Evolutionary conservation across 768 basidiomycete genomes (phyloP), one percentile per base, ranked within the genome.

Genomic region (Tulasnella sp.): DNA sequence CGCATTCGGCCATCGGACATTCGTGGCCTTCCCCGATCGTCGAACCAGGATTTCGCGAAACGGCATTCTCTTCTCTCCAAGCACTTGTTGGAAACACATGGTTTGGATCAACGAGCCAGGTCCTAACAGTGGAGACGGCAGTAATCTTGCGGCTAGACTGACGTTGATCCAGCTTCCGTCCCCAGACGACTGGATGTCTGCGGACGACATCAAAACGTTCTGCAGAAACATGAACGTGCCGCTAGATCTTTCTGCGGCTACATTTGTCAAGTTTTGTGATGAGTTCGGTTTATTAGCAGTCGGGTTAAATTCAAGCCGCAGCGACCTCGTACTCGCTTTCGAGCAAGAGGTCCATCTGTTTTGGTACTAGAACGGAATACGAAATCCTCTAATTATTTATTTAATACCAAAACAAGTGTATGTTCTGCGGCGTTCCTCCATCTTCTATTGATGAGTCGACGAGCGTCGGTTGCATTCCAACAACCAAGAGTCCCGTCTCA

Each of bases 371-470:
- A 28, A 69, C 16, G 28, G 64, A 60, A 31, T 31, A 60, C 8
- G 24, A 60, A 60, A 9, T 28, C 12, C 74, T 16, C 74, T 44
- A 44, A 75, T 50, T 75, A 12, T 50, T 44, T 37, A 24, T 50
- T 50, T 58, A 76, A 50, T 76, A 76, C 34, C 54, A 76, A 20
- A 76, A 76, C 34, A 50, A 58, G 34, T 58, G 46, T 50, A 76
- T 46, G 4, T 37, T 46, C 11, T 50, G 74, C 2, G 34, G 5
- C 0, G 46, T 76, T 9, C 28, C 12, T 31, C 48, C 76, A 18
- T 44, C 34, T 58, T 76, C 76, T 31, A 22, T 34, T 31, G 34
- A 69, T 16, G 64, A 31, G 34, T 69, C 31, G 28, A 69, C 20
- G 34, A 58, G 48, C 41, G 34, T 46, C 7, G 34, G 46, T 28